Evolutionary conservation across 257 asterid genomes (phyloP).

Genomic region (Ophiorrhiza pumila): DNA sequence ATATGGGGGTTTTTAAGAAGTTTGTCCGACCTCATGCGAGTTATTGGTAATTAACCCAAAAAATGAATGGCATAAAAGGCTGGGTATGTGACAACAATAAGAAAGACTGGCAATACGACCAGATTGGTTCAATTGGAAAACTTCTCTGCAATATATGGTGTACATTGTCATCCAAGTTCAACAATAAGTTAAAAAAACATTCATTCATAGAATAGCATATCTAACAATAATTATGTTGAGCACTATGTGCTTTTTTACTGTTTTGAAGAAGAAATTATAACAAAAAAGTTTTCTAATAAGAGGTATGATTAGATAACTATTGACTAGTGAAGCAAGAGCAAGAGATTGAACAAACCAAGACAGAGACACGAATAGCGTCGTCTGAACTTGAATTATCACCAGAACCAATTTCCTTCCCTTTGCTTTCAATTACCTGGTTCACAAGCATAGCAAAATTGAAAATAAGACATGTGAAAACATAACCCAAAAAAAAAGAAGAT

Average conservation of each 20-base stretch:
- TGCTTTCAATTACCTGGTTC: constrained; percentile 91
- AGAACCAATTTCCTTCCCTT: constrained; percentile 46
- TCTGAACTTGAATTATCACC: constrained; percentile 47
- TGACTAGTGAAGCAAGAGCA: constrained; percentile 1
- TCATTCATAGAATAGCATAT: not conserved
- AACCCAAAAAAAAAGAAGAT: no score
- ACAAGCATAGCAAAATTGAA: constrained; percentile 8
- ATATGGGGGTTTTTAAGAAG: no score
- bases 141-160: not conserved
- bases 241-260: not conserved
- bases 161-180: not conserved
- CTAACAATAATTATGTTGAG: not conserved
- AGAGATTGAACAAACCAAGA: constrained; percentile 61
- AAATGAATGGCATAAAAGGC: no score
- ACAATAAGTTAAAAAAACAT: not conserved
- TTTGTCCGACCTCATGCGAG: no score
- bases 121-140: not conserved
- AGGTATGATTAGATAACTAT: not conserved
- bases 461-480: no score
- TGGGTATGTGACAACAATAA: constrained; percentile 7
- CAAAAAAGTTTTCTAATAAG: not conserved
- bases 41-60: no score
- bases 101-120: not conserved
- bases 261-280: not conserved
- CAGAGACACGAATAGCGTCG: constrained; percentile 89